Conservation (phyloP, 257 asterid species). For the Solanum chmielewskii region DNA sequence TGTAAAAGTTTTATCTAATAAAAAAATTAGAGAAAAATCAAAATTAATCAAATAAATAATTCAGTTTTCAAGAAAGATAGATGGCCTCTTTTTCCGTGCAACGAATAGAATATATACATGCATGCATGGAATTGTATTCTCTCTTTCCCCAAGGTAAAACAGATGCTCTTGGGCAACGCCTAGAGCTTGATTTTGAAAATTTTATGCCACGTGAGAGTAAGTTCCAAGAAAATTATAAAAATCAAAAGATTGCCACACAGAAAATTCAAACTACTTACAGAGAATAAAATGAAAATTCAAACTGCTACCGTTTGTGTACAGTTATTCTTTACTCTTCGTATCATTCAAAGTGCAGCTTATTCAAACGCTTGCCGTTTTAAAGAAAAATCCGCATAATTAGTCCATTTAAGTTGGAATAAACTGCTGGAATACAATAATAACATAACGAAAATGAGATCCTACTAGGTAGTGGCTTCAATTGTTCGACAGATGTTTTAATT, state of each 20-base stretch:
- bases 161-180: neutral
- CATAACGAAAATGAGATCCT: too few species aligned
- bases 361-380: neutral
- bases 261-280: neutral
- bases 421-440: neutral
- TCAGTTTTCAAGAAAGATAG: neutral
- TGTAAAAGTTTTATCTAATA: too few species aligned
- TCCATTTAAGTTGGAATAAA: neutral
- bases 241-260: neutral
- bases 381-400: neutral
- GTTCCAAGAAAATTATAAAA: neutral
- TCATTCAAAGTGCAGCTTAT: neutral
- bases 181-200: neutral
- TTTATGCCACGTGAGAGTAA: neutral
- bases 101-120: neutral
- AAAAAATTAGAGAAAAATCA: too few species aligned
- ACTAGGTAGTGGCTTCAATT: too few species aligned
- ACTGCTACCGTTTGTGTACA: neutral
- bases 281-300: neutral
- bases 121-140: neutral
- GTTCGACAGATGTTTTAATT: neutral
- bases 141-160: neutral
- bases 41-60: neutral
- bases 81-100: neutral
- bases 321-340: neutral